phyloP scores from a whole-genome alignment of 352 stramenopile species.

The Hyaloperonospora arabidopsidis region DNA sequence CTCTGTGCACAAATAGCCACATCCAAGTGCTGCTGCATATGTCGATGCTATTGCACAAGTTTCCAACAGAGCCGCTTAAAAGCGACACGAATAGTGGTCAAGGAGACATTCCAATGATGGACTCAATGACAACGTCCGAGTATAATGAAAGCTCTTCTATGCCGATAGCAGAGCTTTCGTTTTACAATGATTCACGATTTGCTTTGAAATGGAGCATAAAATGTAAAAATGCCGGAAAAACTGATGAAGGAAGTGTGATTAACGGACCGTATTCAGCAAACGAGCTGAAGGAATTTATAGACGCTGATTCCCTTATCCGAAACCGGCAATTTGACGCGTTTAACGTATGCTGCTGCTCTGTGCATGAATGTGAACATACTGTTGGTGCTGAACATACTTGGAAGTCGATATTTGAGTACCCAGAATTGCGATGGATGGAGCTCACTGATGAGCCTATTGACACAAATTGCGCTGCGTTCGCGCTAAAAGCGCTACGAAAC shows the following conservation, averaged over 20 bases:
- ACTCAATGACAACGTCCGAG: constrained; percentile 42
- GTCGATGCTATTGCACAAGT: constrained; percentile 49
- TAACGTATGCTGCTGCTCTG: constrained; percentile 64
- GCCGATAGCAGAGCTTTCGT: constrained; percentile 58
- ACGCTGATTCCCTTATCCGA: constrained; percentile 31
- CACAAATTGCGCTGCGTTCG: constrained; percentile 34
- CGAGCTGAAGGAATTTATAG: constrained; percentile 48
- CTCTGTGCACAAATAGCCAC: constrained; percentile 47
- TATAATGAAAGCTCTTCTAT: constrained; percentile 38
- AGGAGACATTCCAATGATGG: constrained; percentile 65
- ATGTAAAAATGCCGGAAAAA: constrained; percentile 16
- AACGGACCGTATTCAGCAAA: constrained; percentile 47
- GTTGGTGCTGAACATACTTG: constrained; percentile 39
- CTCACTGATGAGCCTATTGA: constrained; percentile 58
- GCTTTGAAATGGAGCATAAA: constrained; percentile 61
- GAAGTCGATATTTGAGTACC: constrained; percentile 52
- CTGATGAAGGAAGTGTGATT: constrained; percentile 15
- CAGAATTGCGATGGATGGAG: constrained; percentile 78
- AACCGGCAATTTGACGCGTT: constrained; percentile 33
- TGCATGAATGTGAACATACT: constrained; percentile 26
- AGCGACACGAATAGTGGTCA: constrained; percentile 20
- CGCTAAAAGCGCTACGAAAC: constrained; percentile 54
- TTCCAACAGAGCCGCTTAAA: constrained; percentile 4
- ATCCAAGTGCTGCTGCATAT: constrained; percentile 62
- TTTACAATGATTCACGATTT: constrained; percentile 54